A percentile compares a stretch with the other conserved stretches of the same genome.
Conservation (phyloP, 768 basidiomycete species). For the Hygrophoropsis aurantiaca region DNA sequence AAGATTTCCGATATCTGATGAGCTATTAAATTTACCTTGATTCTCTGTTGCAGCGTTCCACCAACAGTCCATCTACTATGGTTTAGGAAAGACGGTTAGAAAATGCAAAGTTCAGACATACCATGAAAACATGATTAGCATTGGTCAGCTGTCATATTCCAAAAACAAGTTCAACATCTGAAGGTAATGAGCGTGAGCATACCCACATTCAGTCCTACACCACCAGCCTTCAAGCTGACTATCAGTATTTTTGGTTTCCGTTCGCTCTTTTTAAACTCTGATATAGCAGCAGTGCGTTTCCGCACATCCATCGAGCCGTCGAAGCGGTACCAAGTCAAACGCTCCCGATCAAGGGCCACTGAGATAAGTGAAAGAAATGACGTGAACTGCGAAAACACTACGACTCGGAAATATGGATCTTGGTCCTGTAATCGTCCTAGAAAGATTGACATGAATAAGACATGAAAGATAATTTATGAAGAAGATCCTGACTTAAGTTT, state of each 20-base stretch:
- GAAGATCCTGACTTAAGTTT: slow-evolving; percentile 55
- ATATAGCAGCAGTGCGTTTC: slow-evolving; percentile 71
- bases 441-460: neutral
- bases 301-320: slow-evolving; percentile 93
- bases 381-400: slow-evolving; percentile 91
- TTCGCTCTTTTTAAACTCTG: slow-evolving; percentile 71
- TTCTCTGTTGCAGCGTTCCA: slow-evolving; percentile 86
- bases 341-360: slow-evolving; percentile 64
- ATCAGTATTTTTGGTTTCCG: slow-evolving; percentile 74
- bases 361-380: slow-evolving; percentile 85
- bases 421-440: slow-evolving; percentile 63
- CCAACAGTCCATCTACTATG: slow-evolving; percentile 83
- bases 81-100: slow-evolving; percentile 5
- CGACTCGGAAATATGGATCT: slow-evolving; percentile 77
- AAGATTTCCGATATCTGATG: neutral
- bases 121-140: slow-evolving; percentile 88
- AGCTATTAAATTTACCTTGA: slow-evolving; percentile 52
- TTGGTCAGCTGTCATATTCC: slow-evolving; percentile 54
- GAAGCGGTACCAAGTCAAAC: slow-evolving; percentile 72
- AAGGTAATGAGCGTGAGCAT: neutral
- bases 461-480: neutral
- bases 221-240: slow-evolving; percentile 86
- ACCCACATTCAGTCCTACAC: slow-evolving; percentile 83
- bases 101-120: slow-evolving; percentile 23
- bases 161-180: slow-evolving; percentile 5